These are phyloP conservation scores for Podila clonocystis DNA, from an alignment of 192 early-diverging fungal species.

Conservation along the genomic window DNA sequence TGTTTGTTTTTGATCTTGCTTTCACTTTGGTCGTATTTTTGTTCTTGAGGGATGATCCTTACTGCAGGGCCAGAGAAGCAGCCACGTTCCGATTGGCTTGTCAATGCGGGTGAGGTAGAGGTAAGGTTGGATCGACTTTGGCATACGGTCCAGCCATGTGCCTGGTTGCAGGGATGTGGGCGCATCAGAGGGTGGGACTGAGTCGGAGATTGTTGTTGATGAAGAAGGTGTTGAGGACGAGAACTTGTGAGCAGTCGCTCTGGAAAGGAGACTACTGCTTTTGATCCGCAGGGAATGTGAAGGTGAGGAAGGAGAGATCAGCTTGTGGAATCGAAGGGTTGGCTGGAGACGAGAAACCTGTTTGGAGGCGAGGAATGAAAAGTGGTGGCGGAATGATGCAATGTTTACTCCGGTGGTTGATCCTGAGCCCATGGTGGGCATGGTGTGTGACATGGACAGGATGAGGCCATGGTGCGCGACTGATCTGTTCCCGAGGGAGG, in stretches of 20 bases:
- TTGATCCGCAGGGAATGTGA: background rate
- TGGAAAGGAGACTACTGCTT: background rate
- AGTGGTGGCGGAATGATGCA: background rate
- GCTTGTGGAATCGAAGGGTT: background rate
- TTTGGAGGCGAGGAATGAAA: background rate
- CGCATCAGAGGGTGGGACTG: background rate
- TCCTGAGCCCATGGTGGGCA: background rate
- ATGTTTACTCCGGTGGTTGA: background rate
- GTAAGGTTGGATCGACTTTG: conserved; percentile 70
- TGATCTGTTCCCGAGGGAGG: background rate
- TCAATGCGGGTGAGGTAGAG: conserved; percentile 82
- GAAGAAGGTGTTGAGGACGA: background rate
- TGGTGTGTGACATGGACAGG: background rate
- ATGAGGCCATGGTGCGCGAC: background rate
- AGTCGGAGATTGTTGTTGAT: background rate
- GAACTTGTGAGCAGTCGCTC: background rate
- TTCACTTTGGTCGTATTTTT: background rate
- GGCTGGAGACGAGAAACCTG: background rate
- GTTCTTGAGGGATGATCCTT: conserved; percentile 34
- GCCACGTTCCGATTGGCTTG: conserved; percentile 92
- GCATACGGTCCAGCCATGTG: conserved; percentile 48
- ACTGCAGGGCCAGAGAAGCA: conserved; percentile 92
- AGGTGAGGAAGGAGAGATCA: background rate
- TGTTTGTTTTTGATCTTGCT: conserved; percentile 7
- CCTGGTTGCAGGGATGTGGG: conserved; percentile 6